phyloP scores from a whole-genome alignment of 441 rosid genomes.

The Populus hybrid region DNA sequence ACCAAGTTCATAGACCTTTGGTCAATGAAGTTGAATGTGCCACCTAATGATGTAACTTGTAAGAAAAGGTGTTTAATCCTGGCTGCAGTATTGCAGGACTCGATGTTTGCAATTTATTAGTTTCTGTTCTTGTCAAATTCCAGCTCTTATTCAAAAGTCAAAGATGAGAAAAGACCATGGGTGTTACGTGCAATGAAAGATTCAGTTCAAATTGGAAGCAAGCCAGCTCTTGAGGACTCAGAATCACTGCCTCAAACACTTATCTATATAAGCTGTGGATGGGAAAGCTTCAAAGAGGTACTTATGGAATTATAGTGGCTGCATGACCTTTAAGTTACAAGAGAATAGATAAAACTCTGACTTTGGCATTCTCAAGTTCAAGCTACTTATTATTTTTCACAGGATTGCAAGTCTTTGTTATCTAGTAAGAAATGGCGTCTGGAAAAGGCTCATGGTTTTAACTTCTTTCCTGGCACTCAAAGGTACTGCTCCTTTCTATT shows the following conservation, averaged over 20 bases:
- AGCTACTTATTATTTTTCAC: constrained; percentile 8
- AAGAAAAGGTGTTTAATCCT: no score
- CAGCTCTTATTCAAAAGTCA: no score
- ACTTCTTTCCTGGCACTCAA: constrained; percentile 92
- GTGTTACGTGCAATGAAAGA: constrained; percentile 77
- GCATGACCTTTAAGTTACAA: not conserved
- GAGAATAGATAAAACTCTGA: constrained; percentile 9
- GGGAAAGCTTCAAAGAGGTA: constrained; percentile 98
- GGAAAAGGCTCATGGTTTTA: constrained; percentile 87
- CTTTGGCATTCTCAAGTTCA: not conserved
- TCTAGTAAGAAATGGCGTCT: constrained; percentile 65
- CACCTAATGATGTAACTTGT: no score
- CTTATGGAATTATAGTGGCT: constrained; percentile 14
- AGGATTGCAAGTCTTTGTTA: constrained; percentile 83
- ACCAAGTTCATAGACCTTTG: no score
- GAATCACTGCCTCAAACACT: constrained; percentile 70
- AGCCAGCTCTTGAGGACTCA: constrained; percentile 35
- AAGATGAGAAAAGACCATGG: constrained; percentile 98
- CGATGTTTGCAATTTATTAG: no score
- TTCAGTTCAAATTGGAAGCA: constrained; percentile 60
- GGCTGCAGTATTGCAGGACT: no score
- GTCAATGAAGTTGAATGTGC: no score
- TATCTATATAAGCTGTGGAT: constrained; percentile 92
- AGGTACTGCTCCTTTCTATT: constrained; percentile 40
- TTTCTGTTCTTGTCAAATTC: no score